A percentile compares a stretch with the other conserved stretches of the same genome.
Evolutionary conservation across 1,284 basidiomycete genomes (phyloP).

Genomic region (Marasmius tenuissimus): DNA sequence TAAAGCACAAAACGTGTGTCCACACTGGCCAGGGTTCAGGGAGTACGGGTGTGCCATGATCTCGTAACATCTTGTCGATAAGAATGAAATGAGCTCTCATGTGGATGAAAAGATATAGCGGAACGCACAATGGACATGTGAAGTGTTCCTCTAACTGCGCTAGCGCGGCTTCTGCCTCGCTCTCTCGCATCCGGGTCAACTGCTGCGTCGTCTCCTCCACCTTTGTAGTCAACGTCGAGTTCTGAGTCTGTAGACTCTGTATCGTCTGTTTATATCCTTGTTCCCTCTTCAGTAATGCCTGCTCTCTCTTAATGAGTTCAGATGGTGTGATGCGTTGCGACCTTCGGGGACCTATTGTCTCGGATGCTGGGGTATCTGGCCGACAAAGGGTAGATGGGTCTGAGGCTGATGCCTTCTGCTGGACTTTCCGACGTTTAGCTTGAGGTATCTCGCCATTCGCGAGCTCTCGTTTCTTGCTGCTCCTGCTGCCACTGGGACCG

Average conservation of each 20-base stretch:
- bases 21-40: constrained; percentile 55
- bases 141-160: constrained; percentile 60
- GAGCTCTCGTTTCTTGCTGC: neutral
- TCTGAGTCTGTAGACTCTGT: constrained; percentile 34
- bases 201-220: constrained; percentile 39
- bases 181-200: constrained; percentile 38
- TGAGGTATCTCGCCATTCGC: neutral
- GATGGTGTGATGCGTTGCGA: constrained; percentile 35
- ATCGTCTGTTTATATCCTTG: constrained; percentile 17
- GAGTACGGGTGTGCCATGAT: constrained; percentile 58
- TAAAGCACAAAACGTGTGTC: constrained; percentile 64
- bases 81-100: constrained; percentile 1
- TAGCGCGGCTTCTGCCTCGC: constrained; percentile 40
- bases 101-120: constrained; percentile 7
- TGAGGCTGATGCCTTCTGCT: neutral
- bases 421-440: neutral
- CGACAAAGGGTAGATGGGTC: neutral
- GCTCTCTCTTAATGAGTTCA: constrained; percentile 40
- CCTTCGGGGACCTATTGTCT: constrained; percentile 16
- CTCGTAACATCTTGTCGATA: constrained; percentile 39
- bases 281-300: constrained; percentile 34
- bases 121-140: constrained; percentile 49
- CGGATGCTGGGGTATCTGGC: neutral
- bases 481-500: neutral
- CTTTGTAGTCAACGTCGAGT: constrained; percentile 30